These are phyloP conservation scores for Mycena rosella DNA, from an alignment of 768 basidiomycete genomes.

Conservation along the genomic window DNA sequence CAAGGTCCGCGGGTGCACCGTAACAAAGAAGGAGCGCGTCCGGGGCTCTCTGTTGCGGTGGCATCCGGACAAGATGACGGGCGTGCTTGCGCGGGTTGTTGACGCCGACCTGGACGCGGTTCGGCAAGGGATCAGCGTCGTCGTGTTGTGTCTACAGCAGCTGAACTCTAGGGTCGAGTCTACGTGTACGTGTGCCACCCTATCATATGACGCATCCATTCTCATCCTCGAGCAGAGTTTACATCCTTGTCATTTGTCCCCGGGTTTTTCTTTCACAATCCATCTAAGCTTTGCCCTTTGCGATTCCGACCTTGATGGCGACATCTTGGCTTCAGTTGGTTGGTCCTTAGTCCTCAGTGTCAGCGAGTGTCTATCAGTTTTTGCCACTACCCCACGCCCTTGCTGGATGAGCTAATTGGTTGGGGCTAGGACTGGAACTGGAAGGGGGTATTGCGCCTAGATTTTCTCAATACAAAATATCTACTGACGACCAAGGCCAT, in stretches of 20 bases:
- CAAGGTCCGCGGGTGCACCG: slow-evolving; percentile 54
- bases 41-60: slow-evolving; percentile 73
- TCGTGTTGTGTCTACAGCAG: slow-evolving; percentile 52
- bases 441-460: too few relatives aligned
- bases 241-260: background rate
- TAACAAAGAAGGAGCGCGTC: slow-evolving; percentile 65
- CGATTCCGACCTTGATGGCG: too few relatives aligned
- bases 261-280: too few relatives aligned
- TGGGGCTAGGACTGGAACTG: too few relatives aligned
- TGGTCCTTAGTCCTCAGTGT: too few relatives aligned
- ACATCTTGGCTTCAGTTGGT: too few relatives aligned
- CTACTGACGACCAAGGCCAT: too few relatives aligned
- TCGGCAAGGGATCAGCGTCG: slow-evolving; percentile 58
- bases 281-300: too few relatives aligned
- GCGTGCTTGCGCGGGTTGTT: slow-evolving; percentile 56
- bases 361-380: too few relatives aligned
- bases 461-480: too few relatives aligned
- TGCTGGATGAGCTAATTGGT: too few relatives aligned
- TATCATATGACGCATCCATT: background rate
- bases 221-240: slow-evolving; percentile 3
- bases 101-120: slow-evolving; percentile 61
- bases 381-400: too few relatives aligned
- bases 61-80: slow-evolving; percentile 75
- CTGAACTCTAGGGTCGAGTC: slow-evolving; percentile 42
- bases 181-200: background rate